These are phyloP conservation scores for Micractinium conductrix DNA, from an alignment of 139 green algal genomes.

Conservation along the genomic window DNA sequence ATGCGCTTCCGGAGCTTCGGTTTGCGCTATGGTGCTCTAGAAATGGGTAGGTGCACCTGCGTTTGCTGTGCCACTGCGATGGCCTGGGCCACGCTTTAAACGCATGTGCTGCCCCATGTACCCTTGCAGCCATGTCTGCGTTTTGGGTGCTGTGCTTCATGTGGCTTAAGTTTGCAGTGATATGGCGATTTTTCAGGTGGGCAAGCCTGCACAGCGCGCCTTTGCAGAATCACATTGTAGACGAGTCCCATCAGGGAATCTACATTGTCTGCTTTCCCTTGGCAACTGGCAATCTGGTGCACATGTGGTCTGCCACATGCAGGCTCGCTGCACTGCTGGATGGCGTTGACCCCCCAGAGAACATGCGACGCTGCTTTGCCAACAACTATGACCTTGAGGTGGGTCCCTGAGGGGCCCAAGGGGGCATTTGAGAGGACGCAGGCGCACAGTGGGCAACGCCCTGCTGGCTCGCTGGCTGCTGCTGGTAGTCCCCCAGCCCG, in stretches of 20 bases:
- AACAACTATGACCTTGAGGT: constrained; percentile 95
- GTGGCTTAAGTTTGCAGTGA: constrained; percentile 93
- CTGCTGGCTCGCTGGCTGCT: background rate
- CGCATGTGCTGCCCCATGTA: background rate
- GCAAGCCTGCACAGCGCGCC: no score
- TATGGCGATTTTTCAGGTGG: constrained; percentile 81
- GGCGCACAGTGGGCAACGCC: no score
- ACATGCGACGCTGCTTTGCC: constrained; percentile 93
- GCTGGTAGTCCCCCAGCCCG: no score
- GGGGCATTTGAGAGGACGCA: background rate
- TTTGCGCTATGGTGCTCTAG: constrained; percentile 12
- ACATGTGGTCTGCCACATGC: no score
- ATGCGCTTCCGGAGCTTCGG: constrained; percentile 42
- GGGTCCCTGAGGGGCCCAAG: no score
- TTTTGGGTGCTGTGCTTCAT: constrained; percentile 94
- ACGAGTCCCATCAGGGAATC: no score
- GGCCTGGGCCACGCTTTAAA: background rate
- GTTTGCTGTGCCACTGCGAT: background rate
- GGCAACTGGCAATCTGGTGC: no score
- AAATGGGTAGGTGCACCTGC: constrained; percentile 17
- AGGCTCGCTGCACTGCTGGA: constrained; percentile 76
- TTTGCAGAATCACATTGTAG: no score
- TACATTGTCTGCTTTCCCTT: no score
- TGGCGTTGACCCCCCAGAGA: constrained; percentile 87
- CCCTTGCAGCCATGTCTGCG: constrained; percentile 54